Percentiles rank a stretch among this genome's conserved stretches.
Evolutionary conservation across 768 basidiomycete genomes (phyloP).

Genomic region (Candolleomyces efflorescens): DNA sequence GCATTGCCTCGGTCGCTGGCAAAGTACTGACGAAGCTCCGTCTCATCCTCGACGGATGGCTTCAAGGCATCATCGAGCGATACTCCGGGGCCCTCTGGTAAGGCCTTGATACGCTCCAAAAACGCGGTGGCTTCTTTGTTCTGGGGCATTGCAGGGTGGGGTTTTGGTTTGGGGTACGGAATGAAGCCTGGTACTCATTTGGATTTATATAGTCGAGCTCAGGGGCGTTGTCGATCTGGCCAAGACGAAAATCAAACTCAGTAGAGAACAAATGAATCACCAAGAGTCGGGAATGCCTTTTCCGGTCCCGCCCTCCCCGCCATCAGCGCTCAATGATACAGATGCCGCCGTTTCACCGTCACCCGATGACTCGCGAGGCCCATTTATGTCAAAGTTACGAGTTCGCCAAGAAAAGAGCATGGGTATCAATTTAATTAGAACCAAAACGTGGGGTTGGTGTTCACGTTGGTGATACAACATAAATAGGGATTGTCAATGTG

Average conservation of each 20-base stretch:
- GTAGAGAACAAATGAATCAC: not conserved
- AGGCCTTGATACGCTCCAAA: conserved; percentile 6
- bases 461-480: not conserved
- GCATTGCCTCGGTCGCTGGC: conserved; percentile 46
- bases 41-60: conserved; percentile 55
- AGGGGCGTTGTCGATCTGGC: not conserved
- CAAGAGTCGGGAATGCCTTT: not conserved
- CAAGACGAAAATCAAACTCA: not conserved
- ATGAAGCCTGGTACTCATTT: too few relatives aligned
- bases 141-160: conserved; percentile 9
- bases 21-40: conserved; percentile 49
- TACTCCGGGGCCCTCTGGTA: conserved; percentile 17
- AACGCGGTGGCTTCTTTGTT: conserved; percentile 12
- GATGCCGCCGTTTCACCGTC: too few relatives aligned
- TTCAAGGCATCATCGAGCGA: conserved; percentile 43
- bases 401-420: not conserved
- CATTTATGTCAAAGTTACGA: not conserved
- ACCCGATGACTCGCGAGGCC: too few relatives aligned
- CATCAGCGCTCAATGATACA: not conserved
- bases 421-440: not conserved
- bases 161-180: not conserved
- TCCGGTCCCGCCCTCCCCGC: not conserved
- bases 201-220: not conserved
- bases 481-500: not conserved
- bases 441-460: not conserved